Evolutionary conservation across 2,329 filamentous ascomycete species (phyloP), one percentile per base, ranked within the genome.

Genomic region (Chalaropsis thielavioides): DNA sequence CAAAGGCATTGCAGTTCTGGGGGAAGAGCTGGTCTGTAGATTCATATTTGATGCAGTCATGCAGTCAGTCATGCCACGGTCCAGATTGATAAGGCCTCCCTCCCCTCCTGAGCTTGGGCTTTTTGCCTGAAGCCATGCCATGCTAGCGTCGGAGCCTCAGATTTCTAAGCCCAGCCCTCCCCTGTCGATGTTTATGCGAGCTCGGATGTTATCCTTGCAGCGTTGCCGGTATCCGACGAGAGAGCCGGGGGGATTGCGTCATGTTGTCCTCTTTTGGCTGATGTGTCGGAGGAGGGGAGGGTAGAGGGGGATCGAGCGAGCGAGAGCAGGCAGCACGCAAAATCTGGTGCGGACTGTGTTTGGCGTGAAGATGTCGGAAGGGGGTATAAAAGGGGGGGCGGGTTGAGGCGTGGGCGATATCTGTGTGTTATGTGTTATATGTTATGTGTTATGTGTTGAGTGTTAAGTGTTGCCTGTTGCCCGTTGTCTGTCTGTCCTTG

Each of bases 141-240:
- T 56, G 19, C 11, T 46, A 17, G 24, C 3, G 60, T 27, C 35
- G 19, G 60, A 62, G 41, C 24, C 41, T 62, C 41, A 44, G n/a
- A 24, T 62, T 62, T 24, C 38, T 22, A 46, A 40, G 24, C 10
- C 40, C 22, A 40, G 24, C 10, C 40, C 22, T 62, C 41, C 60
- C 60, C 60, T 62, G 41, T 46, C 60, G 31, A 31, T n/a, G 60
- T 62, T 46, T 46, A 62, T 49, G 62, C 44, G 46, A 59, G 40
- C 38, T 64, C 51, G 40, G 38, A 64, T 59, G n/a, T 41, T 35
- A 56, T 64, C 38, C 62, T 56, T 64, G 51, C 61, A 64, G 40
- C 51, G 62, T 64, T 64, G 62, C 62, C 62, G 62, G 62, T 64
- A 58, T 59, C 62, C 62, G 62, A 56, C 19, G 51, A 63, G 46